Conservation (phyloP, 2,329 filamentous ascomycete genomes). For the Xylaria arbuscula region DNA sequence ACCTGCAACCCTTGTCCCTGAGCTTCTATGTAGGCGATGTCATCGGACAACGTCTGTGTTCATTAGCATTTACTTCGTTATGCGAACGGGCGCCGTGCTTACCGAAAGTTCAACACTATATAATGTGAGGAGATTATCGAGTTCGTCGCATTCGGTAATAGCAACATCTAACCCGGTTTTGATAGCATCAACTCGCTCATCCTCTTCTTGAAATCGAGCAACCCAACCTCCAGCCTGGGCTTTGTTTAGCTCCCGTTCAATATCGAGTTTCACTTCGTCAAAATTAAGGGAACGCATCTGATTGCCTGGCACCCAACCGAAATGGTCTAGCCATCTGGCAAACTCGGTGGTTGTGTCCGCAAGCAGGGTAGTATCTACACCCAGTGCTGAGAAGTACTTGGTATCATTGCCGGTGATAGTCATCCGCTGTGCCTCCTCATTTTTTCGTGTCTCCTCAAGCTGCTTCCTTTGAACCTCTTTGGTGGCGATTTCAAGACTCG, state of each 20-base stretch:
- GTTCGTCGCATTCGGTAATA: slow-evolving; percentile 94
- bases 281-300: slow-evolving; percentile 79
- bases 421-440: slow-evolving; percentile 68
- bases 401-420: slow-evolving; percentile 78
- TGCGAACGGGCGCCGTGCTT: slow-evolving; percentile 54
- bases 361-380: slow-evolving; percentile 80
- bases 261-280: slow-evolving; percentile 82
- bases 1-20: slow-evolving; percentile 97
- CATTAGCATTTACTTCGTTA: slow-evolving; percentile 41
- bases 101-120: slow-evolving; percentile 95
- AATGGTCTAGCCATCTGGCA: slow-evolving; percentile 82
- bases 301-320: slow-evolving; percentile 85
- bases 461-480: slow-evolving; percentile 49
- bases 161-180: slow-evolving; percentile 86
- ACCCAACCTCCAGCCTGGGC: slow-evolving; percentile 95
- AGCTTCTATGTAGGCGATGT: slow-evolving; percentile 96
- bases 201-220: slow-evolving; percentile 83
- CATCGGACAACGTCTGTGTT: slow-evolving; percentile 87
- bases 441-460: slow-evolving; percentile 48
- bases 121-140: slow-evolving; percentile 91
- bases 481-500: slow-evolving; percentile 54
- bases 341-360: slow-evolving; percentile 83
- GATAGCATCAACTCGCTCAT: slow-evolving; percentile 88
- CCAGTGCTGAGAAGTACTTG: slow-evolving; percentile 81
- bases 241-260: slow-evolving; percentile 88